Conservation (phyloP, 2,329 filamentous ascomycete genomes). For the Cytospora paraplurivora region DNA sequence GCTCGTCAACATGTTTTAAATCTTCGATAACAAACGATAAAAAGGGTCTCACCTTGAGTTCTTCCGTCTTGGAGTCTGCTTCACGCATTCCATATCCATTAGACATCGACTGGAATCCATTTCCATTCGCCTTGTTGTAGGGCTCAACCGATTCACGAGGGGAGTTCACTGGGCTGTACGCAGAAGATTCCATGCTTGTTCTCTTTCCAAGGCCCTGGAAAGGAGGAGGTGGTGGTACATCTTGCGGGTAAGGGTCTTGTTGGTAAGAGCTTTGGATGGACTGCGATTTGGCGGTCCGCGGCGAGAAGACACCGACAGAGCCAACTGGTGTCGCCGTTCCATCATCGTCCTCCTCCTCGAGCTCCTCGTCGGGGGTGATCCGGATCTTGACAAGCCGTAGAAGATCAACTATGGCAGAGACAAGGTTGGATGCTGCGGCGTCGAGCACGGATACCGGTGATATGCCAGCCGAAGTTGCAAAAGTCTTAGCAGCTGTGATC, state of each 20-base stretch:
- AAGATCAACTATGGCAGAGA: conserved; percentile 82
- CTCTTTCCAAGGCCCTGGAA: conserved; percentile 62
- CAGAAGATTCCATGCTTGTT: conserved; percentile 68
- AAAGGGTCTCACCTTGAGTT: conserved; percentile 47
- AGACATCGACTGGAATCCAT: conserved; percentile 40
- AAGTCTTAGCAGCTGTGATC: conserved; percentile 93
- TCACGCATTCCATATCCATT: conserved; percentile 44
- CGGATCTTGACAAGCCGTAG: conserved; percentile 83
- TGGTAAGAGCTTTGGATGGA: conserved; percentile 35
- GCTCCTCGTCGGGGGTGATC: conserved; percentile 70
- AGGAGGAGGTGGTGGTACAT: conserved; percentile 53
- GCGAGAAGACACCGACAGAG: conserved; percentile 69
- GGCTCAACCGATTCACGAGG: conserved; percentile 60
- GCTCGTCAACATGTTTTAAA: conserved; percentile 3
- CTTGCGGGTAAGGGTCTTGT: conserved; percentile 38
- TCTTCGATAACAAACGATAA: too few species aligned
- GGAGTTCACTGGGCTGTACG: conserved; percentile 73
- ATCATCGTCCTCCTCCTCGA: conserved; percentile 73
- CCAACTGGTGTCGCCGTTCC: conserved; percentile 66
- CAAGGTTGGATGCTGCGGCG: conserved; percentile 88
- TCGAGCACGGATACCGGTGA: conserved; percentile 93
- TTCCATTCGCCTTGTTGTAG: conserved; percentile 42
- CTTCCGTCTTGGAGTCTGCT: conserved; percentile 47
- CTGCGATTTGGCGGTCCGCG: conserved; percentile 41
- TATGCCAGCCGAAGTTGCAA: conserved; percentile 77